Base-by-base conservation (phyloP, 2,329 filamentous ascomycete species). In the Stenocarpella maydis region DNA sequence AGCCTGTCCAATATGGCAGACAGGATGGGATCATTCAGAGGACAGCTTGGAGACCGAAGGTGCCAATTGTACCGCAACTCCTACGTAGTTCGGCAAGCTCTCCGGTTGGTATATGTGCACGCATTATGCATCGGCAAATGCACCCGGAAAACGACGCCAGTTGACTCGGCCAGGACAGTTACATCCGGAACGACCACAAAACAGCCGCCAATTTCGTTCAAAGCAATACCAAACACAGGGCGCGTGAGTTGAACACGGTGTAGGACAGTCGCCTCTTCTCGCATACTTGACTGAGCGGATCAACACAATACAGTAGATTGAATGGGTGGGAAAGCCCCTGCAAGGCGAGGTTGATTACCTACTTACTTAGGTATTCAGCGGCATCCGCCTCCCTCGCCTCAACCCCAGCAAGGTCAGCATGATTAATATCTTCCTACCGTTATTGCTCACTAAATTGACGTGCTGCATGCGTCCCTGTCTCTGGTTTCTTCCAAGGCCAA, bases 111-210 rank as follows among this genome's bases (percentile, higher is more conserved):
- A 37, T 7, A 4, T 15, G 12, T 45, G 58, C 28, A 15, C 7
- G 4, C 21, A 28, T 31, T 49, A 17, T 31, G 28, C 43, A 63
- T 67, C 65, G 65, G 65, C 52, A 67, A 58, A 58, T 47, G 54
- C 65, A 67, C 65, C 65, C 65, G 65, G 65, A 67, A 67, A 67
- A 34, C 14, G 52, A 49, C 43, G 24, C 28, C 19, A 37, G 39
- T 66, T 31, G 52, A 53, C n/a, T 39, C 50, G n/a, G 24, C 24
- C 50, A 24, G 26, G 19, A 61, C 47, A 17, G 17, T 9, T 26
- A 24, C 41, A 47, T 34, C 12, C 34, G 41, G 37, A 37, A 14
- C 17, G 19, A 6, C 37, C 21, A 34, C 34, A 19, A 47, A 7
- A 14, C 28, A 2, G 12, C 8, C 1, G 41, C 3, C 26, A 17